phyloP scores from a whole-genome alignment of 2,329 filamentous ascomycete genomes.

The Talaromyces sp. region DNA sequence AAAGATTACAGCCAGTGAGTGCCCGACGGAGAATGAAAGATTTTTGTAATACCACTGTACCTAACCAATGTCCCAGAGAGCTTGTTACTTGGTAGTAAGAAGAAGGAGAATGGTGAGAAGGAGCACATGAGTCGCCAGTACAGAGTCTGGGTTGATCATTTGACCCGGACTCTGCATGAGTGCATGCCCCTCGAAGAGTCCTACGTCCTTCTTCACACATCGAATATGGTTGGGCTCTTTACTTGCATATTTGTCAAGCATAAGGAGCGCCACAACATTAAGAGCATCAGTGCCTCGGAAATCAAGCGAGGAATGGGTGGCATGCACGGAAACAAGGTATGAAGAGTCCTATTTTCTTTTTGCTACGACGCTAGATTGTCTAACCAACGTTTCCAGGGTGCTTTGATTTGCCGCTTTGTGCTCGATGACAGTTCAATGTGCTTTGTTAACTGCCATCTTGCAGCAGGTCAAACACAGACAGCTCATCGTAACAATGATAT shows the following conservation, averaged over 20 bases:
- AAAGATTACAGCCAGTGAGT: constrained; percentile 85
- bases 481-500: constrained; percentile 91
- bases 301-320: constrained; percentile 97
- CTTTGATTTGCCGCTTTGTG: constrained; percentile 86
- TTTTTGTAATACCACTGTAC: too few relatives aligned
- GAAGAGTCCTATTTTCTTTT: constrained; percentile 7
- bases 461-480: constrained; percentile 88
- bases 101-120: constrained; percentile 75
- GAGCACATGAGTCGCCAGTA: constrained; percentile 98
- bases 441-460: constrained; percentile 96
- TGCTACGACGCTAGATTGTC: background rate
- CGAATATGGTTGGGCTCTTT: constrained; percentile 89
- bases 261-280: constrained; percentile 73
- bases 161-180: constrained; percentile 80
- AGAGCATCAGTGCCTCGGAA: constrained; percentile 75
- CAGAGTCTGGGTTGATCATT: constrained; percentile 90
- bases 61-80: constrained; percentile 57
- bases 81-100: constrained; percentile 76
- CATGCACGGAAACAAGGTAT: constrained; percentile 85
- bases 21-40: background rate
- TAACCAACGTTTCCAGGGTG: constrained; percentile 58
- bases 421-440: constrained; percentile 93
- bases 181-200: constrained; percentile 74
- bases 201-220: constrained; percentile 85
- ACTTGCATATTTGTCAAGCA: constrained; percentile 94